Evolutionary conservation across 352 stramenopile genomes (phyloP), one percentile per base, ranked within the genome.

Genomic region (Phytophthora cactorum): DNA sequence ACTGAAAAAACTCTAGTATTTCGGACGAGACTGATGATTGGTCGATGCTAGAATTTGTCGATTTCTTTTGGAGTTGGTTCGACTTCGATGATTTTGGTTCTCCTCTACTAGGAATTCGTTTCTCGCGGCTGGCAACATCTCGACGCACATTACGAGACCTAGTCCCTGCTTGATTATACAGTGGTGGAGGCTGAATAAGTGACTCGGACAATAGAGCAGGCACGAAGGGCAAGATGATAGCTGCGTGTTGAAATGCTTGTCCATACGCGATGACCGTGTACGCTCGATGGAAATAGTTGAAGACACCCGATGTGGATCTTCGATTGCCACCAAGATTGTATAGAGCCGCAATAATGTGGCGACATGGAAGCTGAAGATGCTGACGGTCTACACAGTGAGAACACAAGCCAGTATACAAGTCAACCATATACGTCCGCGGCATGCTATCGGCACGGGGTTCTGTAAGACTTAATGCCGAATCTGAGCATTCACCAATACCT

Each of bases 361-460:
- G 52, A 39, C 61, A 68, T 12, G 52, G 61, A n/a, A 68, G 31
- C 14, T 56, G 36, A 1, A 68, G 31, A 9, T 68, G 61, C 5
- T 53, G 43, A 1, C 51, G 52, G 54, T 68, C 60, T 1, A 43
- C 9, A 15, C 60, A 68, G 0, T 44, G 52, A 8, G 32, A 45
- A 15, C 52, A 68, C 7, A 1, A 9, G 9, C 60, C 52, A 7
- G 22, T 31, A 1, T 22, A n/a, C 34, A 56, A 28, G 4, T 61
- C 15, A 2, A 61, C 52, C 1, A 22, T 68, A n/a, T 34, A 68
- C n/a, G 32, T 52, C 47, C 50, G 15, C 22, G 5, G 34, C 4
- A 39, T 39, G 34, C 34, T 12, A 12, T 39, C 34, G n/a, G n/a
- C n/a, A n/a, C n/a, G n/a, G n/a, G n/a, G n/a, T n/a, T n/a, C n/a